Conservation (phyloP, 1,284 basidiomycete genomes). For the Earliella scabrosa region DNA sequence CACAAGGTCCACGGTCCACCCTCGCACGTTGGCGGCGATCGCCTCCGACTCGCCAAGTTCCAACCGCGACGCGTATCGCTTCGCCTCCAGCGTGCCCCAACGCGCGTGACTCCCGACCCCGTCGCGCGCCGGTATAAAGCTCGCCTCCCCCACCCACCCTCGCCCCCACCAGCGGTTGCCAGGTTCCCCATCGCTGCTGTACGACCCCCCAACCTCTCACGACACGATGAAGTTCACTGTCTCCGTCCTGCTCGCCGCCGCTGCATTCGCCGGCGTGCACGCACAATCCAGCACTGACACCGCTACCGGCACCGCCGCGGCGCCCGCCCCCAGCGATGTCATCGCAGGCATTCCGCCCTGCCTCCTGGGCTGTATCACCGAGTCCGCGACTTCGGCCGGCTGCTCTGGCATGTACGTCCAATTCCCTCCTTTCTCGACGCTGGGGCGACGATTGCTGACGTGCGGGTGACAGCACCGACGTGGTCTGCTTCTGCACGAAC, state of each 20-base stretch:
- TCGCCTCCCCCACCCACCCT: no score
- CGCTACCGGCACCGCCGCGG: slow-evolving; percentile 14
- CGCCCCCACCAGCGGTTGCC: no score
- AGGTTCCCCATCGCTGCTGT: no score
- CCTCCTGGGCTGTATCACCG: slow-evolving; percentile 24
- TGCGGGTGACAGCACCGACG: slow-evolving; percentile 25
- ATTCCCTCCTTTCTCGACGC: not conserved
- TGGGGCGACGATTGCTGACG: not conserved
- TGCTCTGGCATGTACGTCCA: slow-evolving; percentile 28
- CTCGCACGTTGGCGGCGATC: no score
- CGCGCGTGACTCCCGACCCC: no score
- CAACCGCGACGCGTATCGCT: no score
- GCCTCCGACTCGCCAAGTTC: no score
- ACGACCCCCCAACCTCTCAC: no score
- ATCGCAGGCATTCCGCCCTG: slow-evolving; percentile 26
- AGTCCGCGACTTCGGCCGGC: slow-evolving; percentile 19
- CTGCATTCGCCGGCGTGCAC: slow-evolving; percentile 21
- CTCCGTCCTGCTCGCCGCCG: slow-evolving; percentile 21
- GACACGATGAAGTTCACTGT: slow-evolving; percentile 23
- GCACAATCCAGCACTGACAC: slow-evolving; percentile 26
- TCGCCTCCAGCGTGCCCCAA: no score
- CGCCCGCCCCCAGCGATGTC: slow-evolving; percentile 20
- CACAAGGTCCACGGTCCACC: no score
- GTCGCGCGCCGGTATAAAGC: no score
- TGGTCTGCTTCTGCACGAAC: slow-evolving; percentile 34